These are phyloP conservation scores for Exophiala bonariae DNA, from an alignment of 2,329 filamentous ascomycete species.

Conservation along the genomic window DNA sequence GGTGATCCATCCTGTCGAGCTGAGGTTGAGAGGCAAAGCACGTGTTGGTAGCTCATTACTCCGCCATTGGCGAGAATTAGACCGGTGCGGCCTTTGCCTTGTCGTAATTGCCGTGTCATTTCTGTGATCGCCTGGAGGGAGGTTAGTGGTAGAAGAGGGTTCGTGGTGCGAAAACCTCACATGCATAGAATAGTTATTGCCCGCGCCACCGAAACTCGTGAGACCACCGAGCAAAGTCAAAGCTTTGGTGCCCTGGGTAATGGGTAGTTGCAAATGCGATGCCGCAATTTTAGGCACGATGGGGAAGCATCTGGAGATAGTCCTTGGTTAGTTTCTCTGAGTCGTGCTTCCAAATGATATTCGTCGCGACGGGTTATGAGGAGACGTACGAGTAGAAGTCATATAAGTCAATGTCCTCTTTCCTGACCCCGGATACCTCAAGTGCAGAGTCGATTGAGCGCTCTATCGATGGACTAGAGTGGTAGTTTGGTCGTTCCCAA, in stretches of 20 bases:
- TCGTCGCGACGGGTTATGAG: background rate
- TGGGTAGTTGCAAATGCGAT: slow-evolving; percentile 57
- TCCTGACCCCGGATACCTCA: slow-evolving; percentile 45
- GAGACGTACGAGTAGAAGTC: slow-evolving; percentile 62
- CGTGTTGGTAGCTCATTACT: slow-evolving; percentile 65
- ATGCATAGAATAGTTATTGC: slow-evolving; percentile 72
- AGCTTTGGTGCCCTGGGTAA: slow-evolving; percentile 47
- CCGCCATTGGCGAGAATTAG: slow-evolving; percentile 67
- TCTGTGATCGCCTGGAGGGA: slow-evolving; percentile 50
- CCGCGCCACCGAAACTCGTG: slow-evolving; percentile 69
- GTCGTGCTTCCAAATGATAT: background rate
- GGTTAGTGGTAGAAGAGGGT: background rate
- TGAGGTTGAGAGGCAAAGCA: slow-evolving; percentile 55
- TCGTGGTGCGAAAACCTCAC: slow-evolving; percentile 40
- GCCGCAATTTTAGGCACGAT: slow-evolving; percentile 69
- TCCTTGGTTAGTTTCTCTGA: background rate
- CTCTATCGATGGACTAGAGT: slow-evolving; percentile 59
- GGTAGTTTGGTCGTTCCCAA: slow-evolving; percentile 62
- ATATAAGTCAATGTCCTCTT: slow-evolving; percentile 58
- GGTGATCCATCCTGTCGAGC: slow-evolving; percentile 38
- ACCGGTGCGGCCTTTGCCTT: slow-evolving; percentile 48
- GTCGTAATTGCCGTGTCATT: slow-evolving; percentile 56
- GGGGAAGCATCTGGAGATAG: slow-evolving; percentile 60
- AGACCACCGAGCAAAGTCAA: slow-evolving; percentile 65
- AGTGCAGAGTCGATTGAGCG: slow-evolving; percentile 58